Percentiles rank a stretch among this genome's conserved stretches.
phyloP scores from a whole-genome alignment of 192 early-diverging fungal genomes.

The Funneliformis geosporum region DNA sequence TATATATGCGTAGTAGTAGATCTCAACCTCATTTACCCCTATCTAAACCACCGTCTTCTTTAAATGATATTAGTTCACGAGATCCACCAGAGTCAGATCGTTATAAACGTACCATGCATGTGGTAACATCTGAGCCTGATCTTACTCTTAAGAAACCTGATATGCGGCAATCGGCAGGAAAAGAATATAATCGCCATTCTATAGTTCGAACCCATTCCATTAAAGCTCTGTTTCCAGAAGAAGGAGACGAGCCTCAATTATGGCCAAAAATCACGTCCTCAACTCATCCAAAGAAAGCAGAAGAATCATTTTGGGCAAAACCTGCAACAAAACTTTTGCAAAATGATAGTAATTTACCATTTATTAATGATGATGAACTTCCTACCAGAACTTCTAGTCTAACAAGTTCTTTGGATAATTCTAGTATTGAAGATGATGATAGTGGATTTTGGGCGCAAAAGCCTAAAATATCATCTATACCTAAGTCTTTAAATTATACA shows the following conservation, averaged over 20 bases:
- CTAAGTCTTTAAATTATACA: background rate
- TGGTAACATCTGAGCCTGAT: background rate
- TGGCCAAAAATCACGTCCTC: background rate
- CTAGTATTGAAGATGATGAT: background rate
- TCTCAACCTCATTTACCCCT: conserved; percentile 20
- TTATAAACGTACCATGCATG: background rate
- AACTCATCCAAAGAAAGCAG: background rate
- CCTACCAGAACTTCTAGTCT: background rate
- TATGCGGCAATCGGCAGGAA: background rate
- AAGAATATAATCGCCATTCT: background rate
- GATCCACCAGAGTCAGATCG: background rate
- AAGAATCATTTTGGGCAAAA: conserved; percentile 17
- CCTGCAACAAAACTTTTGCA: background rate
- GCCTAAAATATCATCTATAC: background rate
- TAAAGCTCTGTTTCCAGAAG: background rate
- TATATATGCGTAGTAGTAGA: background rate
- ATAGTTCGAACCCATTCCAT: background rate
- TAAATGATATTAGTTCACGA: background rate
- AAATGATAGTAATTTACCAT: background rate
- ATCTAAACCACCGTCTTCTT: background rate
- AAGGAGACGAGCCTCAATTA: background rate
- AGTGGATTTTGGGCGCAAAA: background rate
- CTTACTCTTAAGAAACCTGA: background rate
- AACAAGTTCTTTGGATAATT: background rate
- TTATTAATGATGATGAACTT: background rate